These are phyloP conservation scores for Tylopilus sp. DNA, from an alignment of 768 basidiomycete species.

Conservation along the genomic window DNA sequence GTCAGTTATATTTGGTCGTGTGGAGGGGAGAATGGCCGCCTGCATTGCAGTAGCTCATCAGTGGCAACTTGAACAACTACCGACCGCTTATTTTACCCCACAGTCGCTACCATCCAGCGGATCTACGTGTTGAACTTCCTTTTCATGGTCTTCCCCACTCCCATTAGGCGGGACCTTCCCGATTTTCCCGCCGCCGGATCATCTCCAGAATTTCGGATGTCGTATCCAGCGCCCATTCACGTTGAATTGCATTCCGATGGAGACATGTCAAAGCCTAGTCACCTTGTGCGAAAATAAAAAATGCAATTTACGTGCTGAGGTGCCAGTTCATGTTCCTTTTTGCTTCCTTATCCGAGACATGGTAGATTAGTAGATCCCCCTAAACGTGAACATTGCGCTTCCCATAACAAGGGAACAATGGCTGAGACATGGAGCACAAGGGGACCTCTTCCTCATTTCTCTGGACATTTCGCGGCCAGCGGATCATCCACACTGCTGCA, in stretches of 20 bases:
- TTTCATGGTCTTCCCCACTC: slow-evolving; percentile 2
- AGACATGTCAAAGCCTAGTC: slow-evolving; percentile 3
- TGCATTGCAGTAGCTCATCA: background rate
- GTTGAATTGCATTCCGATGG: background rate
- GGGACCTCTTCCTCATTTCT: slow-evolving; percentile 3
- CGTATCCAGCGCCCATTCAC: background rate
- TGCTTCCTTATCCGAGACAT: slow-evolving; percentile 21
- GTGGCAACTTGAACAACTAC: background rate
- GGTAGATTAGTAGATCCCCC: slow-evolving; percentile 17
- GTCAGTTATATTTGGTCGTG: slow-evolving; percentile 13
- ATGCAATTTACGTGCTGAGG: slow-evolving; percentile 24
- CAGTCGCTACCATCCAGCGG: slow-evolving; percentile 1
- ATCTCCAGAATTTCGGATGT: slow-evolving; percentile 15
- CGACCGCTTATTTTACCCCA: slow-evolving; percentile 9
- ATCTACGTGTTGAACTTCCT: slow-evolving; percentile 5
- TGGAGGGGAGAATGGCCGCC: background rate
- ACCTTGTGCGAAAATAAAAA: slow-evolving; percentile 15
- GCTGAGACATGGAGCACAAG: slow-evolving; percentile 14
- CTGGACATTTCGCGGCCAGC: slow-evolving; percentile 5
- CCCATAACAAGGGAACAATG: slow-evolving; percentile 32
- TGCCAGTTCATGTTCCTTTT: slow-evolving; percentile 6
- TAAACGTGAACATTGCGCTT: slow-evolving; percentile 27
- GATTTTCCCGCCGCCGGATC: slow-evolving; percentile 21
- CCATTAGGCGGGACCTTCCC: slow-evolving; percentile 22
- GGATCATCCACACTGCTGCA: slow-evolving; percentile 18